Evolutionary conservation across 306 rosid genomes (phyloP), one percentile per base, ranked within the genome.

Genomic region (Gastrolobium villosum): DNA sequence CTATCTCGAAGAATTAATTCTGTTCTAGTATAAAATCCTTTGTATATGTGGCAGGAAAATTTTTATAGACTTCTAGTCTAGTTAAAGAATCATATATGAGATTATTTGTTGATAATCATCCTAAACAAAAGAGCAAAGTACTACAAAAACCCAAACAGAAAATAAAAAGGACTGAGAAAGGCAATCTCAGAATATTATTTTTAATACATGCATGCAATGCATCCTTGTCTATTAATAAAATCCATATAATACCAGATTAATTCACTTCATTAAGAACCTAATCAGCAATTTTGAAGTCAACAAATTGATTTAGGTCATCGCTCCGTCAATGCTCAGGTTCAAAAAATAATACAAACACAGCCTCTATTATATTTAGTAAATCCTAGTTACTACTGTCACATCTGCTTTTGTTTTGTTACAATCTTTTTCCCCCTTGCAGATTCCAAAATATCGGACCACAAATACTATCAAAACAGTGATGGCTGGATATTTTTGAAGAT

Each of bases 231-330:
- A 48, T 49, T 59, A 70, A 70, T 30, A 56, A 14, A 48, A 35
- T 50, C 61, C 72, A 37, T 31, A 59, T 9, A 69, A 28, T 36
- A 46, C 31, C 66, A 39, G 34, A 54, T 53, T 35, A 39, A 4
- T 26, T 60, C 63, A 80, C 54, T 48, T 67, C 62, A 57, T n/a
- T 28, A 49, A 56, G 64, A 45, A 45, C 8, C 48, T 46, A 63
- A 67, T 39, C 36, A 57, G 48, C 55, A 70, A 53, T 73, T 65
- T 45, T 28, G 3, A 44, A 32, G n/a, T 32, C 41, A 40, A 68
- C 52, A 39, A 37, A 59, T 57, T 31, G 65, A 48, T 50, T 31
- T 31, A 41, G 13, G 41, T n/a, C 71, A 46, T 44, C 48, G 65
- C 7, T 75, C 65, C 20, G 52, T 7, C 48, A 43, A 14, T n/a